These are phyloP conservation scores for Zizania palustris DNA, from an alignment of 202 grass and related monocot genomes.

Conservation along the genomic window DNA sequence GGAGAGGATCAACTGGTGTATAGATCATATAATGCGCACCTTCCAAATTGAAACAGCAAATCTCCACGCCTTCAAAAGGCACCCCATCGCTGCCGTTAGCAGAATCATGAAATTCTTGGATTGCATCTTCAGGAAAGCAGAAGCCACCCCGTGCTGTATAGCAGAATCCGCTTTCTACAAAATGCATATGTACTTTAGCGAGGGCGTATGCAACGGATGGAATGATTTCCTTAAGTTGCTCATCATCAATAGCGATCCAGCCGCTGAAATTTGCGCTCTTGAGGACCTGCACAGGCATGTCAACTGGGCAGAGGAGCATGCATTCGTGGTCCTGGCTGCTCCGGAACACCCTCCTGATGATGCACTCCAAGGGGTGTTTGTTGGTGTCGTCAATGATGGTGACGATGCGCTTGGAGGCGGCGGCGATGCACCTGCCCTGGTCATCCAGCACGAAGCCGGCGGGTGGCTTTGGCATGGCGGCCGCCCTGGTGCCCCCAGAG, in stretches of 20 bases:
- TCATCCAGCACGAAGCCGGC: constrained; percentile 85
- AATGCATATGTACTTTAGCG: constrained; percentile 95
- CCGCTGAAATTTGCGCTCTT: constrained; percentile 96
- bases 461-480: constrained; percentile 73
- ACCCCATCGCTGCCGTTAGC: constrained; percentile 55
- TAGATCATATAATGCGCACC: constrained; percentile 96
- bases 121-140: constrained; percentile 88
- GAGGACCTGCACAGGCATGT: constrained; percentile 82
- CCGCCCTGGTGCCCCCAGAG: constrained; percentile 34
- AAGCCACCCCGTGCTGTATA: constrained; percentile 87
- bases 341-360: constrained; percentile 83
- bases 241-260: constrained; percentile 78
- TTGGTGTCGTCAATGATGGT: constrained; percentile 75
- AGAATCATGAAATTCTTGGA: constrained; percentile 88
- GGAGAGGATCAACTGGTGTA: constrained; percentile 89
- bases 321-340: constrained; percentile 74
- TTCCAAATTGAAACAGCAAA: constrained; percentile 89
- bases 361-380: constrained; percentile 76
- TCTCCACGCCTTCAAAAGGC: constrained; percentile 86
- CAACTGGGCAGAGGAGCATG: constrained; percentile 62
- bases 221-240: constrained; percentile 73
- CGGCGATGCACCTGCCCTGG: constrained; percentile 67
- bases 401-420: constrained; percentile 65
- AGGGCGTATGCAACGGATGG: constrained; percentile 85
- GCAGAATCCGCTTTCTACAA: constrained; percentile 90